Conservation (phyloP, 257 asterid species). For the Oldenlandia corymbosa region DNA sequence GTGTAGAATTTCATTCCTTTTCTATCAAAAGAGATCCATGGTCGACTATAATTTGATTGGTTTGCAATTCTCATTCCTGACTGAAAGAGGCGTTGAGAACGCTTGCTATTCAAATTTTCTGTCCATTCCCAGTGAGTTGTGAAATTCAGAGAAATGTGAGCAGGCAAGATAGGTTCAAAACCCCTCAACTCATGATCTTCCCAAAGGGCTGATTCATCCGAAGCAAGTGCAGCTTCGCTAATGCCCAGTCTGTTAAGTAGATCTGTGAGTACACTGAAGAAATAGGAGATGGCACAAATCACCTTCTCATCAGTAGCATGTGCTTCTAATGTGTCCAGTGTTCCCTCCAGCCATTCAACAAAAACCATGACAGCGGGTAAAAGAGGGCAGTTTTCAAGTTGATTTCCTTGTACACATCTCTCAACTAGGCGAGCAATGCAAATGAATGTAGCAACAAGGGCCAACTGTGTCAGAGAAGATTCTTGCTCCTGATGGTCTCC, state of each 20-base stretch:
- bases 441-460: slow-evolving; percentile 53
- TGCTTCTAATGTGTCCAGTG: slow-evolving; percentile 35
- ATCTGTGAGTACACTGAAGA: slow-evolving; percentile 44
- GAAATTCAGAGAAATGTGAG: slow-evolving; percentile 55
- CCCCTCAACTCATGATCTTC: slow-evolving; percentile 91
- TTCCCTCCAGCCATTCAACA: slow-evolving; percentile 66
- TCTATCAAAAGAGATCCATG: slow-evolving; percentile 27
- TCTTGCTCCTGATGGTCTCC: slow-evolving; percentile 28
- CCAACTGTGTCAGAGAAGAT: slow-evolving; percentile 35
- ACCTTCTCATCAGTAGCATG: slow-evolving; percentile 49
- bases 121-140: slow-evolving; percentile 32
- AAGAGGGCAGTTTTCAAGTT: slow-evolving; percentile 40
- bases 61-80: slow-evolving; percentile 38
- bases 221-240: slow-evolving; percentile 16
- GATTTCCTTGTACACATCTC: slow-evolving; percentile 43
- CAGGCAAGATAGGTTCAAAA: slow-evolving; percentile 45
- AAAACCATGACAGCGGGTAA: slow-evolving; percentile 66
- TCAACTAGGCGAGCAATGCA: slow-evolving; percentile 63
- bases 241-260: slow-evolving; percentile 43
- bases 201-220: slow-evolving; percentile 57
- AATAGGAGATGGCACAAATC: slow-evolving; percentile 49
- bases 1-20: slow-evolving; percentile 20
- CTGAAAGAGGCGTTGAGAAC: slow-evolving; percentile 39
- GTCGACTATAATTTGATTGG: slow-evolving; percentile 18
- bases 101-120: slow-evolving; percentile 27